Conservation (phyloP, 148 eudicot genomes). For the Silene conica region DNA sequence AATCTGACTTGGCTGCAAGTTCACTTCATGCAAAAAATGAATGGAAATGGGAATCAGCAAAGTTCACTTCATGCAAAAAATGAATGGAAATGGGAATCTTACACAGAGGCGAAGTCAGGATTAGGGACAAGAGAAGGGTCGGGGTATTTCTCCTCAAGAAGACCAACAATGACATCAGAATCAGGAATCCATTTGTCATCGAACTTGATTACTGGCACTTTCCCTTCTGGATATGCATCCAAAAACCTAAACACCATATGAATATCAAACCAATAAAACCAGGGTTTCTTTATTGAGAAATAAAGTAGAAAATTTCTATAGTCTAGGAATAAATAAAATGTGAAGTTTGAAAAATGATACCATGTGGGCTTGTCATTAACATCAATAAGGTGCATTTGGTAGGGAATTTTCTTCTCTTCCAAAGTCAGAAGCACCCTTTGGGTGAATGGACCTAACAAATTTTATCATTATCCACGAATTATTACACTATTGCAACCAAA, state of each 20-base stretch:
- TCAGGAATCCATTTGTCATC: conserved; percentile 73
- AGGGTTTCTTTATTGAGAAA: background rate
- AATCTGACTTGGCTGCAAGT: conserved; percentile 3
- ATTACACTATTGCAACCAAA: background rate
- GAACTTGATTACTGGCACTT: conserved; percentile 65
- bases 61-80: background rate
- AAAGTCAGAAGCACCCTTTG: conserved; percentile 81
- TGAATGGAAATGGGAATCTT: conserved; percentile 24
- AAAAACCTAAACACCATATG: conserved; percentile 44
- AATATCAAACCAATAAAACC: background rate
- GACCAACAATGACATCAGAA: conserved; percentile 70
- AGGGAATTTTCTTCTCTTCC: conserved; percentile 81
- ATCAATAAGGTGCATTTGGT: conserved; percentile 62
- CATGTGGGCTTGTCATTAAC: conserved; percentile 62
- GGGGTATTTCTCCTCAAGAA: conserved; percentile 70
- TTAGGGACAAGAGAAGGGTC: conserved; percentile 54
- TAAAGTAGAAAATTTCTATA: background rate
- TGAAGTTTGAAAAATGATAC: conserved; percentile 23
- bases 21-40: no score
- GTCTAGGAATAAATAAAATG: background rate
- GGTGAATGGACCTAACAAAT: conserved; percentile 57
- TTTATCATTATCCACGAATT: background rate
- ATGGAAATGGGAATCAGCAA: conserved; percentile 20
- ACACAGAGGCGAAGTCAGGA: conserved; percentile 60
- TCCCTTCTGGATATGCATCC: conserved; percentile 67